A percentile compares a stretch with the other conserved stretches of the same genome.
These are phyloP conservation scores for Parietichytrium sp. DNA, from an alignment of 108 stramenopile genomes.

Conservation along the genomic window DNA sequence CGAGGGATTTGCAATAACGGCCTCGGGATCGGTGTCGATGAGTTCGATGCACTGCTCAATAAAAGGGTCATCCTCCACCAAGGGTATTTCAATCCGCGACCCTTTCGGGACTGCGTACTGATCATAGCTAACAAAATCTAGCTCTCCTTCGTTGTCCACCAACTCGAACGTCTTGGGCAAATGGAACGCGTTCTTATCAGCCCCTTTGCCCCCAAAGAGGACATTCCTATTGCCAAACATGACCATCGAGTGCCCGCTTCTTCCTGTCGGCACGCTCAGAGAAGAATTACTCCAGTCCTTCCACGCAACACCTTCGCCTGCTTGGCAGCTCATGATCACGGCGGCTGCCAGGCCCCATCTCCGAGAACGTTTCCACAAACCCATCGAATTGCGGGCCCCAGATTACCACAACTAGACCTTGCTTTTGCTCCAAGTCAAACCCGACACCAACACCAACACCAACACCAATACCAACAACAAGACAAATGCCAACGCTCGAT, in stretches of 20 bases:
- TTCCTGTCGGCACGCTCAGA: slow-evolving; percentile 47
- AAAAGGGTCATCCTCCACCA: slow-evolving; percentile 40
- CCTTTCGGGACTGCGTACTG: slow-evolving; percentile 56
- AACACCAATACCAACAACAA: no score
- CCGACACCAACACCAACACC: no score
- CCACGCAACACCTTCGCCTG: no score
- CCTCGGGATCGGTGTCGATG: slow-evolving; percentile 52
- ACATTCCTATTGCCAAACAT: slow-evolving; percentile 55
- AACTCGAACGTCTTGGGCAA: slow-evolving; percentile 62
- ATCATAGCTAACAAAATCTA: slow-evolving; percentile 72
- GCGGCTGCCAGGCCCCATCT: no score
- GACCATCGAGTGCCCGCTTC: slow-evolving; percentile 60
- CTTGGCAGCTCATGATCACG: no score
- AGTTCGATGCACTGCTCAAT: slow-evolving; percentile 49
- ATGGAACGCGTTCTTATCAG: slow-evolving; percentile 59
- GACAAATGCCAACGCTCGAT: no score
- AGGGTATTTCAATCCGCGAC: slow-evolving; percentile 18
- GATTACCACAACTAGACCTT: no score
- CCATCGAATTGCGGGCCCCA: no score
- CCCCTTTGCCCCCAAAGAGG: slow-evolving; percentile 69
- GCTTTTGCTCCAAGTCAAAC: no score
- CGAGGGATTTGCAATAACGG: slow-evolving; percentile 54
- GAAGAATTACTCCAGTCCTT: not conserved
- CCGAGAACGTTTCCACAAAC: no score
- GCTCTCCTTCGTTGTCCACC: slow-evolving; percentile 58